A percentile compares a stretch with the other conserved stretches of the same genome.
Conservation (phyloP, 2,329 filamentous ascomycete genomes). For the Fusarium sp. region DNA sequence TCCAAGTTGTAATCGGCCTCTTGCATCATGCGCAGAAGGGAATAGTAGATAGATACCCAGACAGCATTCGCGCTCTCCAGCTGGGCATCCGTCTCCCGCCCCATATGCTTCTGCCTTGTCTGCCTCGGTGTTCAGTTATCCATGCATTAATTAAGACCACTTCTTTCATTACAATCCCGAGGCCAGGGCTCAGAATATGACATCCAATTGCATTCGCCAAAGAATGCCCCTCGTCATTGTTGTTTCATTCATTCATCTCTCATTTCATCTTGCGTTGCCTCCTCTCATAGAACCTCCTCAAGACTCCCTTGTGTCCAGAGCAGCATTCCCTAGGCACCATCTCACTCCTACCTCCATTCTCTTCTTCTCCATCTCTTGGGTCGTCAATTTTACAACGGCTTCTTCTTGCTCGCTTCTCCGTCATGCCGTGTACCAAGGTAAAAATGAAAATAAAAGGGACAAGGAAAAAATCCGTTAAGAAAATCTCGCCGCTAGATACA, state of each 20-base stretch:
- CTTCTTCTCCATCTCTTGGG: conserved; percentile 9
- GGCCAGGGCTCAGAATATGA: neutral
- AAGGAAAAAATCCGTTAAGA: conserved; percentile 33
- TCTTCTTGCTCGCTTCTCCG: conserved; percentile 12
- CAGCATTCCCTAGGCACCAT: neutral
- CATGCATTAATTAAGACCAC: neutral
- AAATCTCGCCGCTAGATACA: conserved; percentile 42
- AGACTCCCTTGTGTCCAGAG: conserved; percentile 2
- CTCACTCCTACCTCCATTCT: neutral
- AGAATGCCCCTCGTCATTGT: conserved; percentile 11
- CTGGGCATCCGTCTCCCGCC: neutral
- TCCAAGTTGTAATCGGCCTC: neutral
- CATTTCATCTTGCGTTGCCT: conserved; percentile 11
- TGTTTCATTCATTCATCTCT: conserved; percentile 18
- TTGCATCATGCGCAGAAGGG: neutral
- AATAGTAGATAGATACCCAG: neutral
- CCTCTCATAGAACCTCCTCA: neutral
- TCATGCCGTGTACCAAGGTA: conserved; percentile 30
- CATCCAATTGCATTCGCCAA: neutral
- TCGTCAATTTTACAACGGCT: conserved; percentile 31
- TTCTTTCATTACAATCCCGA: neutral
- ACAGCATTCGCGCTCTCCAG: neutral
- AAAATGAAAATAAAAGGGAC: conserved; percentile 28
- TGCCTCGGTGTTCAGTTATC: neutral
- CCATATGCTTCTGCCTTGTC: neutral